Conservation (phyloP, 2,329 filamentous ascomycete genomes). For the Phialophora tarda region DNA sequence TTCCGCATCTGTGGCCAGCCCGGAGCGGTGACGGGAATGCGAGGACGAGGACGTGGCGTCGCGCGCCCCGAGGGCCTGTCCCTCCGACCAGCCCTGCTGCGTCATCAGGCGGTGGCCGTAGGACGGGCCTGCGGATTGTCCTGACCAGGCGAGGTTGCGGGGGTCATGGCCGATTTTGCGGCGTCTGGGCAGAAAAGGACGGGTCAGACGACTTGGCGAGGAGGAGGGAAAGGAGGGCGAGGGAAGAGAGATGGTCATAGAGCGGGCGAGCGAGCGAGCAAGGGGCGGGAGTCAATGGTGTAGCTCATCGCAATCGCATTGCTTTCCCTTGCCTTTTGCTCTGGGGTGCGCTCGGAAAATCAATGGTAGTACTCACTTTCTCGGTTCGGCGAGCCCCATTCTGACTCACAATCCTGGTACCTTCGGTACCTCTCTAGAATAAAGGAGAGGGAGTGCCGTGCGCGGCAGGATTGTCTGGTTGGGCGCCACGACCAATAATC, state of each 20-base stretch:
- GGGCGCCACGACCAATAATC: background rate
- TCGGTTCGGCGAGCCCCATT: constrained; percentile 35
- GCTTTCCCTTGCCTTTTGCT: background rate
- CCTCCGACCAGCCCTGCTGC: constrained; percentile 88
- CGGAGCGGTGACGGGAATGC: constrained; percentile 53
- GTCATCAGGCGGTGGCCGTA: constrained; percentile 91
- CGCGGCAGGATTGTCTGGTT: background rate
- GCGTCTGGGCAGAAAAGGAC: constrained; percentile 48
- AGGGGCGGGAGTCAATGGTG: too few species aligned
- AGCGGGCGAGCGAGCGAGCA: background rate
- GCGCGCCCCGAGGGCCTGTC: constrained; percentile 78
- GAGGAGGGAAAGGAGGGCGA: too few species aligned
- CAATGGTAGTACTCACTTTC: constrained; percentile 29
- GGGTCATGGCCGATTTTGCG: constrained; percentile 86
- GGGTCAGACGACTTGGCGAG: background rate
- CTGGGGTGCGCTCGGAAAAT: background rate
- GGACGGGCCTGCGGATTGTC: constrained; percentile 73
- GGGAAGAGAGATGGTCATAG: too few species aligned
- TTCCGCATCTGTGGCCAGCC: constrained; percentile 25
- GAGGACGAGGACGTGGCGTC: constrained; percentile 54
- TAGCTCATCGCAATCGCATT: background rate
- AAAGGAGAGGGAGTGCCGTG: background rate
- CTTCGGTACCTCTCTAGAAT: background rate
- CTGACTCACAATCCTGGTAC: constrained; percentile 9
- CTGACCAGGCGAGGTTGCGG: constrained; percentile 93